Conservation (phyloP, 2,329 filamentous ascomycete species). For the Penicillium hordei region DNA sequence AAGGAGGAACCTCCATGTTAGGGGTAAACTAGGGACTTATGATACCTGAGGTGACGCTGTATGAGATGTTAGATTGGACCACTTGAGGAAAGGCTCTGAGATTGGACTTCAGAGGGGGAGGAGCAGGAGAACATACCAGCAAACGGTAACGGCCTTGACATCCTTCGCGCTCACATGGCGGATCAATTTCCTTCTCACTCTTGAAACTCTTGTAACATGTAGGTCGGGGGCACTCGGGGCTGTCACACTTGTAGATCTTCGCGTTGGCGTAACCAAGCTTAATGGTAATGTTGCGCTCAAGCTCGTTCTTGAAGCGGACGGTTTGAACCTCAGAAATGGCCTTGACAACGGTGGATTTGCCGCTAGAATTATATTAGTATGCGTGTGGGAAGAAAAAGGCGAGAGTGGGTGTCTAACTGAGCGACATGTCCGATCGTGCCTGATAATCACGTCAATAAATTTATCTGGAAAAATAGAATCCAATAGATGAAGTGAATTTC, state of each 20-base stretch:
- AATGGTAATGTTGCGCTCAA: conserved; percentile 99
- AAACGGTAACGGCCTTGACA: conserved; percentile 85
- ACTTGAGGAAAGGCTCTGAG: neutral
- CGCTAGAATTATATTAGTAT: conserved; percentile 43
- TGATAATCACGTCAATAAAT: conserved; percentile 6
- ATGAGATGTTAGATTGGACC: neutral
- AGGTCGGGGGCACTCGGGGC: conserved; percentile 82
- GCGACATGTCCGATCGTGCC: conserved; percentile 89
- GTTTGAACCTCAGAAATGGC: conserved; percentile 99
- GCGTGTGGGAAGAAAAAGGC: neutral
- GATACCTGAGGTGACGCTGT: conserved; percentile 12
- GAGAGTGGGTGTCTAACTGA: conserved; percentile 49
- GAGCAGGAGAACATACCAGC: conserved; percentile 75
- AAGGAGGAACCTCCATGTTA: neutral
- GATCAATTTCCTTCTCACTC: conserved; percentile 98
- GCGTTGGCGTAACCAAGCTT: conserved; percentile 99
- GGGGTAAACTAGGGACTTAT: neutral
- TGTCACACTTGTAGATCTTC: conserved; percentile 99
- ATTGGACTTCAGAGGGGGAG: neutral
- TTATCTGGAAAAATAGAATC: neutral
- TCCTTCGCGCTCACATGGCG: conserved; percentile 89
- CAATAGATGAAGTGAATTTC: neutral
- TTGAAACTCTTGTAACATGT: conserved; percentile 97
- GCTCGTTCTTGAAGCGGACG: conserved; percentile 98
- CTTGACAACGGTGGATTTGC: conserved; percentile 98